phyloP scores from a whole-genome alignment of 306 rosid genomes.

The Amphicarpaea edgeworthii region DNA sequence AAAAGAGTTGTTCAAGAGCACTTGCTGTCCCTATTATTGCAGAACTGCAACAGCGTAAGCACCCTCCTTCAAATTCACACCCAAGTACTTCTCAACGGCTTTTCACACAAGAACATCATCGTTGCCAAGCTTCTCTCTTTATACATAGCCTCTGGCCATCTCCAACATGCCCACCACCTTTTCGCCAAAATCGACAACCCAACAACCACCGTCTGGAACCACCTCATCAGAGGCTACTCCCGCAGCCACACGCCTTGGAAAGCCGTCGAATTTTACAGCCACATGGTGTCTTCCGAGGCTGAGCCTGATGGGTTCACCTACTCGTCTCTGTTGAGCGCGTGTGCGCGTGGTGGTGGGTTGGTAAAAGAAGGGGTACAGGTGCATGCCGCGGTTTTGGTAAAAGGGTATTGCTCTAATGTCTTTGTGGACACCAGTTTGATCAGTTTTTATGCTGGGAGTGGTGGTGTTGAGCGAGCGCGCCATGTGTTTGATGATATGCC shows the following conservation, averaged over 20 bases:
- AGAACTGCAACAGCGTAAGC: constrained; percentile 48
- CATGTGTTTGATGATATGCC: constrained; percentile 65
- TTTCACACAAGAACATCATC: constrained; percentile 62
- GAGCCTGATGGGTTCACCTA: constrained; percentile 71
- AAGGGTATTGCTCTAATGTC: constrained; percentile 68
- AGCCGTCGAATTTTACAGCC: constrained; percentile 54
- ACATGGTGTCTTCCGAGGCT: constrained; percentile 52
- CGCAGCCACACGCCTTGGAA: constrained; percentile 48
- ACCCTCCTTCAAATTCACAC: constrained; percentile 62
- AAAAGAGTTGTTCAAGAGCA: constrained; percentile 52
- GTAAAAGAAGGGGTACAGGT: constrained; percentile 72
- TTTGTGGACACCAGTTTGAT: constrained; percentile 70
- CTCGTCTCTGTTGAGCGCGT: constrained; percentile 71
- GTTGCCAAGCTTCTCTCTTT: constrained; percentile 59
- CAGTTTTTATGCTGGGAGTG: constrained; percentile 51
- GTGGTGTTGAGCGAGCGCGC: constrained; percentile 55
- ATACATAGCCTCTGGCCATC: constrained; percentile 55
- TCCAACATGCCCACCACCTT: constrained; percentile 47
- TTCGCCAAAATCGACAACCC: constrained; percentile 54
- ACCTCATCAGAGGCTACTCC: constrained; percentile 60
- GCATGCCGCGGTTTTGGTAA: constrained; percentile 60
- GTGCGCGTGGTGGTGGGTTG: constrained; percentile 64
- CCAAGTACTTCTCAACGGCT: constrained; percentile 60
- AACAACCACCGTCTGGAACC: constrained; percentile 68
- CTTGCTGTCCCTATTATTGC: constrained; percentile 55